A percentile compares a stretch with the other conserved stretches of the same genome.
Conservation (phyloP, 2,329 filamentous ascomycete genomes). For the Orbilia blumenaviensis region DNA sequence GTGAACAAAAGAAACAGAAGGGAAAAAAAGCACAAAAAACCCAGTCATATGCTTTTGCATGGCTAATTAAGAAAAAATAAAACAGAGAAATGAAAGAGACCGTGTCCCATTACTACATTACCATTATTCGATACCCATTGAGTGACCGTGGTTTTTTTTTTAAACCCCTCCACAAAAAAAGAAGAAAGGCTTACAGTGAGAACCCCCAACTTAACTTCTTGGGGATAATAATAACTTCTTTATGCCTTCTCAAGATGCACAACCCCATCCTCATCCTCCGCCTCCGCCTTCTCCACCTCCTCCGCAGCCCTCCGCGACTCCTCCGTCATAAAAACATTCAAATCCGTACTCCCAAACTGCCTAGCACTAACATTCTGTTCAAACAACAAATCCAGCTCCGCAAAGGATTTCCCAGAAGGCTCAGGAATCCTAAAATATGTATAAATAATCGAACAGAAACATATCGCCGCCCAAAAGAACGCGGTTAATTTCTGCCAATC, state of each 20-base stretch:
- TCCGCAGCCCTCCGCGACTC: constrained; percentile 45
- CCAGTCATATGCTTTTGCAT: not conserved
- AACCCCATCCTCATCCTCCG: constrained; percentile 20
- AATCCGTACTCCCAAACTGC: constrained; percentile 71
- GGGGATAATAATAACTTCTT: not conserved
- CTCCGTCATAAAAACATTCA: constrained; percentile 67
- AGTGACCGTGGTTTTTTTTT: too few relatives aligned
- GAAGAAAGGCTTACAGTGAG: not conserved
- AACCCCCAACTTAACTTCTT: not conserved
- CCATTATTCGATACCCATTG: too few relatives aligned
- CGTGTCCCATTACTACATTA: constrained; percentile 13
- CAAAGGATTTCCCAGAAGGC: constrained; percentile 80
- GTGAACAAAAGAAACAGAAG: too few relatives aligned
- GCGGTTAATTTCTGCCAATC: constrained; percentile 73
- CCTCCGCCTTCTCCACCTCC: constrained; percentile 30
- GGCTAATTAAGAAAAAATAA: constrained; percentile 4
- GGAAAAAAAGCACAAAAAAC: too few relatives aligned
- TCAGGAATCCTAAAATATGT: constrained; percentile 84
- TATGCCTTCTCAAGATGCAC: constrained; percentile 33
- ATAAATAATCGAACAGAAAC: constrained; percentile 82
- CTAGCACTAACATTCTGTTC: constrained; percentile 76
- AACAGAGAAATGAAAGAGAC: not conserved
- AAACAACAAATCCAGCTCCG: constrained; percentile 85
- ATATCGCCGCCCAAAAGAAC: constrained; percentile 69
- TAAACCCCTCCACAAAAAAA: not conserved